Evolutionary conservation across 306 rosid species (phyloP), one percentile per base, ranked within the genome.

Genomic region (Inga laurina): DNA sequence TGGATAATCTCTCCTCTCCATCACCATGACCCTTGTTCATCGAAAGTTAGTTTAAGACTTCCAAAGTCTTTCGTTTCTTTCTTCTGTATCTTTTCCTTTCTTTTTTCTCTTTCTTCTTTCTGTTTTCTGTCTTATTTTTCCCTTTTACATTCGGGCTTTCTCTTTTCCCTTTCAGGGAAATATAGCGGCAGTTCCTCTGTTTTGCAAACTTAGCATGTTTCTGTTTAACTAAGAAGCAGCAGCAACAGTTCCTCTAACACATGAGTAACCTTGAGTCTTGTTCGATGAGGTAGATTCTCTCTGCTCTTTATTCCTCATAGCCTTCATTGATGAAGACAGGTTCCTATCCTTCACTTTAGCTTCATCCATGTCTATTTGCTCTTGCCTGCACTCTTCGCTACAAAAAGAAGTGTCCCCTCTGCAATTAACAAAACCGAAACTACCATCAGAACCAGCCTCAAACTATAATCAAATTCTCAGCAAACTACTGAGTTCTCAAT

Each of bases 351-450:
- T 92, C 91, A 92, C 99, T 4, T 87, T 88, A 0, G 85, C 82
- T 84, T 96, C 98, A n/a, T 96, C 98, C 10, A 43, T 85, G 41
- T 91, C 94, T 34, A 96, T 96, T 72, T 93, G 98, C 65, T 91
- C 93, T 43, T 85, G 82, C 81, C 99, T 92, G 81, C 99, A 96
- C 84, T 94, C 97, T 77, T 91, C 94, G 51, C 98, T 96, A 65
- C 99, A 96, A 75, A 96, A 96, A 3, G 99, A 98, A 0, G 94
- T 96, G 45, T 96, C 98, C 10, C 99, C 99, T 87, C 99, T 96
- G 94, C 81, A 84, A 48, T 74, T 32, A 32, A 37, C 51, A 51
- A 41, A 48, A 3, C 0, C 3, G 18, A n/a, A 24, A 27, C 32
- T 7, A 8, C 13, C 41, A 57, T 37, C 70, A 51, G 46, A 74